Evolutionary conservation across 306 rosid genomes (phyloP).

Genomic region (Pterocarpus macrocarpus): DNA sequence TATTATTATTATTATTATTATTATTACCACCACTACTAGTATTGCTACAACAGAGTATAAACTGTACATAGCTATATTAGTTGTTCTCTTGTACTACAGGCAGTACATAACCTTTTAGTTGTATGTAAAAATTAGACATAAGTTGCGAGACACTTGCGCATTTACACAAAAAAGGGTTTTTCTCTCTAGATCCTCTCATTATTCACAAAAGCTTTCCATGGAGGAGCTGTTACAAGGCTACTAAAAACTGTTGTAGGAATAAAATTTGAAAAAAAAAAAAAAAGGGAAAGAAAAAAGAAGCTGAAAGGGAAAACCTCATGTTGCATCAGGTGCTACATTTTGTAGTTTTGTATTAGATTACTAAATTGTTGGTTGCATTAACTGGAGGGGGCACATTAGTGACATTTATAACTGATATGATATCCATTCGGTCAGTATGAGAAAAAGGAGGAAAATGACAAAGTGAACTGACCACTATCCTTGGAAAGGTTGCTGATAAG

Average conservation of each 20-base stretch:
- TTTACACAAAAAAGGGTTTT: neutral
- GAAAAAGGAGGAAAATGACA: slow-evolving; percentile 24
- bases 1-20: neutral
- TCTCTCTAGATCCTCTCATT: neutral
- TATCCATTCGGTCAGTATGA: slow-evolving; percentile 9
- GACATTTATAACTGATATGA: slow-evolving; percentile 31
- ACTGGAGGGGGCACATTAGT: slow-evolving; percentile 19
- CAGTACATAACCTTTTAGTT: neutral
- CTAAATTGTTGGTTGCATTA: neutral
- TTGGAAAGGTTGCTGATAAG: slow-evolving; percentile 81
- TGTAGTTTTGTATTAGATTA: slow-evolving; percentile 21
- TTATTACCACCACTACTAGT: neutral
- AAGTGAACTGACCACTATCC: slow-evolving; percentile 64
- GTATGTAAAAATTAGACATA: neutral
- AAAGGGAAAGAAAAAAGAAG: neutral
- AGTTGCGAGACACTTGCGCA: neutral
- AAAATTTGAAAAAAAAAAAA: neutral
- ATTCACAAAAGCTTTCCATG: neutral
- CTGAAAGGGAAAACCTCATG: neutral
- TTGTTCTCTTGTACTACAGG: neutral
- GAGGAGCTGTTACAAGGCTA: neutral
- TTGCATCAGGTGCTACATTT: slow-evolving; percentile 21
- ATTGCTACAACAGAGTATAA: no score
- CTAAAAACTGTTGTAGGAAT: neutral
- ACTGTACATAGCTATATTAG: neutral